Percentiles rank a stretch among this genome's conserved stretches.
Evolutionary conservation across 2,329 filamentous ascomycete genomes (phyloP).

Genomic region (Pseudogymnoascus sp.): DNA sequence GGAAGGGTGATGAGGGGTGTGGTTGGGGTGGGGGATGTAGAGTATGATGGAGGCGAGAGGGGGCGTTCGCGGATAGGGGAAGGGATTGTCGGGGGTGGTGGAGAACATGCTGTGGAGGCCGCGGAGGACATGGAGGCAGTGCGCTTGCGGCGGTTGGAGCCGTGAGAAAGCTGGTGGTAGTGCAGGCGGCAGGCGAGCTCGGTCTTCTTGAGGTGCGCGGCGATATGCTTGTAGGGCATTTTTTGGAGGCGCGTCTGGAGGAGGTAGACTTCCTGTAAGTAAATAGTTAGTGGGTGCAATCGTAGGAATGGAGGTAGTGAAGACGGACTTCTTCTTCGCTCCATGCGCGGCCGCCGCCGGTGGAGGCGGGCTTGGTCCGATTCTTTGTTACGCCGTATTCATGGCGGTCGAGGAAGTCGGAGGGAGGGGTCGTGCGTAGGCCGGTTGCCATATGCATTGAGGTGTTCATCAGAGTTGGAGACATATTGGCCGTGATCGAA

Average conservation of each 20-base stretch:
- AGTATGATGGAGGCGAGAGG: slow-evolving; percentile 17
- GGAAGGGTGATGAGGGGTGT: slow-evolving; percentile 29
- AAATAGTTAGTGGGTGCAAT: not conserved
- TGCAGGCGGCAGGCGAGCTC: slow-evolving; percentile 81
- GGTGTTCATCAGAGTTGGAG: slow-evolving; percentile 28
- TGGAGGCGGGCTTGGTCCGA: slow-evolving; percentile 55
- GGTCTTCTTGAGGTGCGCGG: slow-evolving; percentile 76
- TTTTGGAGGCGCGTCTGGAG: slow-evolving; percentile 78
- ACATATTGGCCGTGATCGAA: slow-evolving; percentile 20
- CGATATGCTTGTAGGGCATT: slow-evolving; percentile 88
- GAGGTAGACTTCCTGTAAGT: slow-evolving; percentile 65
- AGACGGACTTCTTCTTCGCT: slow-evolving; percentile 70
- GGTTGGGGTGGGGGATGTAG: slow-evolving; percentile 24
- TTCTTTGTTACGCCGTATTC: slow-evolving; percentile 55
- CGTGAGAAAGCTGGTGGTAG: slow-evolving; percentile 78
- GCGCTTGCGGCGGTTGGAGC: slow-evolving; percentile 71
- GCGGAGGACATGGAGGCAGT: slow-evolving; percentile 61
- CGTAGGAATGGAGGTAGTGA: not conserved
- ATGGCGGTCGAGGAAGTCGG: slow-evolving; percentile 48
- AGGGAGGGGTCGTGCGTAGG: slow-evolving; percentile 27
- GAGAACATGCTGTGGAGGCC: slow-evolving; percentile 36
- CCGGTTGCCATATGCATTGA: slow-evolving; percentile 19
- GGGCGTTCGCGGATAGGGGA: slow-evolving; percentile 42
- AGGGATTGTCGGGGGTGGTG: slow-evolving; percentile 37
- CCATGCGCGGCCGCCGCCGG: slow-evolving; percentile 72